Evolutionary conservation across 1,284 basidiomycete genomes (phyloP), one percentile per base, ranked within the genome.

Genomic region (Cystobasidium sp.): DNA sequence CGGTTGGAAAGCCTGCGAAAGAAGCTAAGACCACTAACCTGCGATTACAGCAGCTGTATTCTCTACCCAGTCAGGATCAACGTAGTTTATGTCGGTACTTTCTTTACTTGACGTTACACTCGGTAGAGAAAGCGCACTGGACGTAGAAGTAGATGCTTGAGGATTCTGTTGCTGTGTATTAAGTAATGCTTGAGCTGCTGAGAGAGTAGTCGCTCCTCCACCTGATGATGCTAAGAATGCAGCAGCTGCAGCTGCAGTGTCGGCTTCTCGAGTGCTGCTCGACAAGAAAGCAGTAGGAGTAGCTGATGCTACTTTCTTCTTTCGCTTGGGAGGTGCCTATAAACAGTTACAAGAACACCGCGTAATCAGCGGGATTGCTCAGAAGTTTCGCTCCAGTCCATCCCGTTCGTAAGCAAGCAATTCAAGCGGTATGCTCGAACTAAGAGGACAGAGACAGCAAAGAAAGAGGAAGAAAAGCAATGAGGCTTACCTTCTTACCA

Each of bases 21-120:
- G 31, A 31, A n/a, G 10, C 43, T 61, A 10, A 1, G 31, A 14
- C 1, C 53, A 61, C 69, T 49, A n/a, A 71, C 69, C 61, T 64
- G 43, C 47, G 22, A 52, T 63, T 20, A 71, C 20, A 44, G 59
- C 69, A 20, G n/a, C 37, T 7, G 69, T 53, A 56, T 71, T 41
- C 44, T 71, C 49, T 24, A 64, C 22, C 69, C 69, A 71, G 41
- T 52, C 69, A 22, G 69, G 59, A 52, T 71, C 69, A 37, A 71
- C 47, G 69, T 71, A 52, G 31, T 62, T 47, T 41, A 39, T 20
- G 44, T 22, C 3, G 4, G 46, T n/a, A 31, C 24, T 47, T 5
- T 43, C 37, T 22, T n/a, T n/a, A n/a, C n/a, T n/a, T n/a, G n/a
- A n/a, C n/a, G n/a, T n/a, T n/a, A n/a, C n/a, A n/a, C n/a, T n/a